A percentile compares a stretch with the other conserved stretches of the same genome.
Conservation (phyloP, 441 rosid species). For the Erodium texanum region DNA sequence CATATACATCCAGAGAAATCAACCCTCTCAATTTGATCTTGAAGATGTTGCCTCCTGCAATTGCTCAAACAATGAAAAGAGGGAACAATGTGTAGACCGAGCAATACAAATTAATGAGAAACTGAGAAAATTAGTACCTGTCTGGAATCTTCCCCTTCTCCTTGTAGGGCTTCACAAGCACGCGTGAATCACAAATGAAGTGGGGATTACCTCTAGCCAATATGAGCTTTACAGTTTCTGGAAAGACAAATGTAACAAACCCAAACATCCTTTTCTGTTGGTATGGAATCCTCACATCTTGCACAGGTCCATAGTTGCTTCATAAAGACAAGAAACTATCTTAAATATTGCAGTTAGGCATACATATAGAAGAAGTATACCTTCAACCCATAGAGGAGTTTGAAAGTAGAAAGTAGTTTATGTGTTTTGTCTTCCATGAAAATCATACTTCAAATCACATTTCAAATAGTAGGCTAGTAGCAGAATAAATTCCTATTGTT, state of each 20-base stretch:
- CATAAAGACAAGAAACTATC: constrained; percentile 1
- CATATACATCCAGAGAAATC: constrained; percentile 62
- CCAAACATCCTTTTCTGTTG: constrained; percentile 91
- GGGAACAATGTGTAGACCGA: not conserved
- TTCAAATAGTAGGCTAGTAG: no score
- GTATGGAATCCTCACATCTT: constrained; percentile 90
- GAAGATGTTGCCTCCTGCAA: constrained; percentile 65
- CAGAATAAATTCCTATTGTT: no score
- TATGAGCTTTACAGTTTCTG: constrained; percentile 61
- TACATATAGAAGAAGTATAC: constrained; percentile 6
- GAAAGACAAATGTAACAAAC: constrained; percentile 66
- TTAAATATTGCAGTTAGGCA: not conserved
- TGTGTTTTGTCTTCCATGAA: no score
- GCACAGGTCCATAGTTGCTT: constrained; percentile 75
- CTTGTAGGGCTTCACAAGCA: constrained; percentile 85
- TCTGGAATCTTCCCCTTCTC: constrained; percentile 47
- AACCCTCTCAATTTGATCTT: constrained; percentile 61
- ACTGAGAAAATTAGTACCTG: constrained; percentile 26
- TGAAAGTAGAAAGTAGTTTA: no score
- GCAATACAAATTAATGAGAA: not conserved
- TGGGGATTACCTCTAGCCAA: constrained; percentile 81
- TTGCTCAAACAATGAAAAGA: constrained; percentile 19
- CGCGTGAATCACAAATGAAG: constrained; percentile 78
- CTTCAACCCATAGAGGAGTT: not conserved
- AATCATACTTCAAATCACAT: no score